Conservation (phyloP, 371 early-diverging fungal species). For the Actinomucor elegans region DNA sequence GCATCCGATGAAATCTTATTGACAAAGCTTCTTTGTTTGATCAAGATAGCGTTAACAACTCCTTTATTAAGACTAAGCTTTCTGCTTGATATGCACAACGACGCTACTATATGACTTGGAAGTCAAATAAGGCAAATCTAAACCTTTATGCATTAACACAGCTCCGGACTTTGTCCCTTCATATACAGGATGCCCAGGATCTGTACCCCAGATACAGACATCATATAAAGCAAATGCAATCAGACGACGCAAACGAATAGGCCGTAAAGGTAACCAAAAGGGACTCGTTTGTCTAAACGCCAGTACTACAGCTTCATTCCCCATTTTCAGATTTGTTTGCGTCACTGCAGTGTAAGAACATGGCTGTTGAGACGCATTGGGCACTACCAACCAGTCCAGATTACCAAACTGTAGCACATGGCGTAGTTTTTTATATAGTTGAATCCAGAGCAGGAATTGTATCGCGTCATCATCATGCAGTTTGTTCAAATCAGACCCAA, state of each 20-base stretch:
- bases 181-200: constrained; percentile 20
- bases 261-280: constrained; percentile 25
- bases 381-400: constrained; percentile 35
- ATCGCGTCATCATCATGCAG: constrained; percentile 10
- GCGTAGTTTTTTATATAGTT: constrained; percentile 32
- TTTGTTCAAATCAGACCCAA: constrained; percentile 28
- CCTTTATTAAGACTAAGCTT: too few species aligned
- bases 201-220: constrained; percentile 19
- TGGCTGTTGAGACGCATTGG: neutral
- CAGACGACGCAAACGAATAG: constrained; percentile 23
- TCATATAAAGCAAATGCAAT: constrained; percentile 10
- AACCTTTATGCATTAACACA: constrained; percentile 27
- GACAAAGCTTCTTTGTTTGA: too few species aligned
- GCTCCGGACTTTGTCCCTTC: constrained; percentile 24
- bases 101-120: constrained; percentile 21
- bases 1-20: too few species aligned
- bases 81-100: constrained; percentile 7
- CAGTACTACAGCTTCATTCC: constrained; percentile 27
- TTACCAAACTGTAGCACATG: constrained; percentile 30
- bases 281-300: constrained; percentile 31
- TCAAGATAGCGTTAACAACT: too few species aligned
- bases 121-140: constrained; percentile 21
- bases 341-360: constrained; percentile 6
- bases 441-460: constrained; percentile 30
- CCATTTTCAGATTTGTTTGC: constrained; percentile 19